Evolutionary conservation across 495 filamentous ascomycete genomes (phyloP).

Genomic region (Clohesyomyces aquaticus): DNA sequence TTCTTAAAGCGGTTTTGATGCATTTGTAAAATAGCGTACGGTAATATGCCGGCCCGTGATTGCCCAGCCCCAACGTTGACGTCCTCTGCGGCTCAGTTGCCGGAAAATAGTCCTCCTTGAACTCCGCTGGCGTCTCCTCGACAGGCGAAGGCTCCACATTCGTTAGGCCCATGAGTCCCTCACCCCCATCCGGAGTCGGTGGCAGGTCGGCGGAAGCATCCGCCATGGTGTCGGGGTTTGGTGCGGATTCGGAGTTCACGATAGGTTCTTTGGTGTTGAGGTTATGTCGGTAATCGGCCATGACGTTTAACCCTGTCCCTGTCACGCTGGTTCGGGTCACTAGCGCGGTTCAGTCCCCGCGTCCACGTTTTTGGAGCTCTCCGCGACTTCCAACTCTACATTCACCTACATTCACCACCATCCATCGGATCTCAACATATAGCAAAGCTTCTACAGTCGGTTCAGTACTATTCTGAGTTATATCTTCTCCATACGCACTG

Average conservation of each 20-base stretch:
- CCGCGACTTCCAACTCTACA: too few relatives aligned
- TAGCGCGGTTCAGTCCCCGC: background rate
- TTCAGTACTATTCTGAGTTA: background rate
- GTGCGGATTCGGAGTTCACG: background rate
- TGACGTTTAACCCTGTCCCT: background rate
- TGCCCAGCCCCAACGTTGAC: slow-evolving; percentile 44
- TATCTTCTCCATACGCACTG: background rate
- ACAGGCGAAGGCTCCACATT: slow-evolving; percentile 83
- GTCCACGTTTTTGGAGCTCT: too few relatives aligned
- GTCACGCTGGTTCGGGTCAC: background rate
- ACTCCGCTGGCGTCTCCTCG: slow-evolving; percentile 60
- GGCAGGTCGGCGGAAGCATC: slow-evolving; percentile 4
- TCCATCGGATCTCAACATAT: too few relatives aligned
- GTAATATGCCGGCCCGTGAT: slow-evolving; percentile 45
- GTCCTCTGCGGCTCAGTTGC: slow-evolving; percentile 35
- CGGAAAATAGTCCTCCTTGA: slow-evolving; percentile 62
- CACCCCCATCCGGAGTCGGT: slow-evolving; percentile 28
- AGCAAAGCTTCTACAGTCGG: background rate
- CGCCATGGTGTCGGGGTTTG: slow-evolving; percentile 9
- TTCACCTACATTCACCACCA: too few relatives aligned
- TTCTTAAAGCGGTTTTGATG: background rate
- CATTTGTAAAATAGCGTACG: slow-evolving; percentile 28
- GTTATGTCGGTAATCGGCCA: background rate
- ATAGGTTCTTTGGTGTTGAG: slow-evolving; percentile 20
- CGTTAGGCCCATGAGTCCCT: slow-evolving; percentile 60